phyloP scores from a whole-genome alignment of 208 protist genomes.

The Endotrypanum monterogeii region DNA sequence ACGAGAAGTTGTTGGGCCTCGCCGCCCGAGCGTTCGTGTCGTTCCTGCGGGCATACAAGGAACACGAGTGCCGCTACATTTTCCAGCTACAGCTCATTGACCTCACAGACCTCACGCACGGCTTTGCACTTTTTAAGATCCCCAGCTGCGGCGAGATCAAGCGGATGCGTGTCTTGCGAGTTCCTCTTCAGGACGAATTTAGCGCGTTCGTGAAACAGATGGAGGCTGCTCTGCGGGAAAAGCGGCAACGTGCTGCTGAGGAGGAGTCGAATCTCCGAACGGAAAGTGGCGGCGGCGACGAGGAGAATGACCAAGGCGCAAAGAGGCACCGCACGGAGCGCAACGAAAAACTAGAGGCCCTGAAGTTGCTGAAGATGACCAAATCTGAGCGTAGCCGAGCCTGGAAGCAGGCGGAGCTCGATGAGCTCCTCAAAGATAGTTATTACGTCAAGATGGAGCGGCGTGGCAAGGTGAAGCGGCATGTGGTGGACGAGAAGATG shows the following conservation, averaged over 20 bases:
- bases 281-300: conserved; percentile 18
- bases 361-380: conserved; percentile 87
- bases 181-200: conserved; percentile 89
- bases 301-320: conserved; percentile 15
- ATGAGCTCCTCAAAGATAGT: conserved; percentile 89
- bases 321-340: conserved; percentile 83
- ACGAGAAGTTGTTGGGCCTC: conserved; percentile 80
- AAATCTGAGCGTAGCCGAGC: conserved; percentile 75
- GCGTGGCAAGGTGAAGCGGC: conserved; percentile 54
- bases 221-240: conserved; percentile 42
- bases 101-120: conserved; percentile 93
- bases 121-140: conserved; percentile 91
- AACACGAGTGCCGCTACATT: conserved; percentile 94
- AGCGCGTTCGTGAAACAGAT: conserved; percentile 55
- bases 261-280: conserved; percentile 37
- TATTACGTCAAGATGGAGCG: conserved; percentile 93
- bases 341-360: conserved; percentile 82
- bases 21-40: conserved; percentile 89
- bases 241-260: conserved; percentile 58
- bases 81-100: conserved; percentile 94
- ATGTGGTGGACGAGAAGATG: conserved; percentile 82
- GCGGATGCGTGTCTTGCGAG: conserved; percentile 74
- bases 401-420: conserved; percentile 86
- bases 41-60: conserved; percentile 94
- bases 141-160: conserved; percentile 91